A percentile compares a stretch with the other conserved stretches of the same genome.
phyloP scores from a whole-genome alignment of 805 yeast genomes.

The Candida fluviatilis region DNA sequence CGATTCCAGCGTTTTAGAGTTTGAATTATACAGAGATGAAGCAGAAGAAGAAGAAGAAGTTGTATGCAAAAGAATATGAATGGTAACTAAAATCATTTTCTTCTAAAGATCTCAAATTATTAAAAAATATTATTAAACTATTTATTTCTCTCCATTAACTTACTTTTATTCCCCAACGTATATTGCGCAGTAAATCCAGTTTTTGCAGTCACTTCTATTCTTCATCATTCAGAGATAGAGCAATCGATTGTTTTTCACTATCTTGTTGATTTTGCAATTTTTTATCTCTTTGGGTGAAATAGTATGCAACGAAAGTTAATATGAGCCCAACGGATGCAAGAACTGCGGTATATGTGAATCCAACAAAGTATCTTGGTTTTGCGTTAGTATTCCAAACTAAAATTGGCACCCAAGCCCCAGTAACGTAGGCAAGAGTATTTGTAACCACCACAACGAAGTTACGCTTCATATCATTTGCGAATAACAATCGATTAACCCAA shows the following conservation, averaged over 20 bases:
- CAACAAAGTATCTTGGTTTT: slow-evolving; percentile 28
- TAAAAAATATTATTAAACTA: too few relatives aligned
- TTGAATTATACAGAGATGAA: too few relatives aligned
- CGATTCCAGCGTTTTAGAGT: too few relatives aligned
- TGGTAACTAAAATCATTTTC: too few relatives aligned
- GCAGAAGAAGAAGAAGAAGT: too few relatives aligned
- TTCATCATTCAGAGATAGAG: too few relatives aligned
- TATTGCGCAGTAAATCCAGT: too few relatives aligned
- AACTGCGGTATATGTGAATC: slow-evolving; percentile 32
- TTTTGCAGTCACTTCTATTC: too few relatives aligned
- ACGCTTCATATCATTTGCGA: slow-evolving; percentile 40
- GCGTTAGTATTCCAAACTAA: slow-evolving; percentile 36
- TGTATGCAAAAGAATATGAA: too few relatives aligned
- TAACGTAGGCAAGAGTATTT: slow-evolving; percentile 36
- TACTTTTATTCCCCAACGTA: too few relatives aligned
- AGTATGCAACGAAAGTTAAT: slow-evolving; percentile 23
- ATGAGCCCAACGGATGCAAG: slow-evolving; percentile 26
- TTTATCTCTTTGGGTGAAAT: slow-evolving; percentile 24
- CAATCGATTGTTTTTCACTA: background rate
- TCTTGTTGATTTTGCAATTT: slow-evolving; percentile 3
- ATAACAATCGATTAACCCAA: slow-evolving; percentile 50
- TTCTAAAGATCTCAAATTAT: too few relatives aligned
- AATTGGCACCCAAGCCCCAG: slow-evolving; percentile 36
- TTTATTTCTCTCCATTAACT: too few relatives aligned
- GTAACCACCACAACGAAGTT: slow-evolving; percentile 36